Evolutionary conservation across 2,329 filamentous ascomycete species (phyloP), one percentile per base, ranked within the genome.

Genomic region (Pestalotiopsis fici): DNA sequence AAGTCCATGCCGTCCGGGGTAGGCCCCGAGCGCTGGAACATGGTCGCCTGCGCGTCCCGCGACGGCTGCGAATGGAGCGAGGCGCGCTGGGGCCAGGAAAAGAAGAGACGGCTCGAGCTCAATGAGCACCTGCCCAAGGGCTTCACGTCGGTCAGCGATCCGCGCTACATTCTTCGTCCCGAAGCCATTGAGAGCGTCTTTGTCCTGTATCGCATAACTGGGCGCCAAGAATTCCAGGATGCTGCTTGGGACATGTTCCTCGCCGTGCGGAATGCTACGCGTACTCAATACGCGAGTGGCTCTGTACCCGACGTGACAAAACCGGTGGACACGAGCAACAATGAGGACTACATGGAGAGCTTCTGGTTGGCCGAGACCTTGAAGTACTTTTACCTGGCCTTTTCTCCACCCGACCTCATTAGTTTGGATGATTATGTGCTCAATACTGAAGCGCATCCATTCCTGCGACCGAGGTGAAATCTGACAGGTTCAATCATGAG

Each of bases 331-430:
- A 82, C 65, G 71, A 74, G 57, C 2, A 39, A 83, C 56, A 77
- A 80, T 65, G 78, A 81, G 59, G 88, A 91, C 72, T 76, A 76
- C 43, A 77, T 76, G 74, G 76, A 78, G 75, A 88, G 85, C 67
- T 90, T 90, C 72, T 91, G 88, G 86, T 80, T 88, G 71, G 87
- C 86, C 1, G 88, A 91, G 79, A 91, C 88, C 28, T 74, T 91
- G 68, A 91, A 91, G 37, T 74, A 75, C 61, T 75, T 73, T 27
- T 74, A 74, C 43, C 47, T 74, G 11, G 62, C 73, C 15, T 91
- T 90, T 69, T 85, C 83, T 56, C 85, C 89, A 55, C 83, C 86
- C 2, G 81, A 83, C 27, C 71, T 86, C 55, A 79, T 89, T 28
- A 88, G 83, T 74, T 76, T 91, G 72, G 88, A 91, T 74, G 83